Conservation (phyloP, 352 stramenopile species). For the Globisporangium heterothallicum region DNA sequence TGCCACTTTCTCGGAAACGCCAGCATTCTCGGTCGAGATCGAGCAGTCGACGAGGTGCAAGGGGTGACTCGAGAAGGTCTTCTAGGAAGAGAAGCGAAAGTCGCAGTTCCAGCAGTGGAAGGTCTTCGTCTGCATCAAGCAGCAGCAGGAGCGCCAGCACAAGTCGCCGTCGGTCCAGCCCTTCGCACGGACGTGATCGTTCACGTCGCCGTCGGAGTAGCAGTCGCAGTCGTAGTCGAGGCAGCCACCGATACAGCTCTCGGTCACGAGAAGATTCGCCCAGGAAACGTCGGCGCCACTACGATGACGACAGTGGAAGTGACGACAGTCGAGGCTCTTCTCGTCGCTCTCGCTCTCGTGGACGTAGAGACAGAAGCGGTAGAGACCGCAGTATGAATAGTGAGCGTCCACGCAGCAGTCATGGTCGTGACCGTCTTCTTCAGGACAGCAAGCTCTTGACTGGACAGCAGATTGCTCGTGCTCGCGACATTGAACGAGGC, state of each 20-base stretch:
- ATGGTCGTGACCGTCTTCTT: not conserved
- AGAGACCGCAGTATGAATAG: slow-evolving; percentile 1
- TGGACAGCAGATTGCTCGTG: slow-evolving; percentile 66
- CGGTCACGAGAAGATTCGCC: slow-evolving; percentile 13
- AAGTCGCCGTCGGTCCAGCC: slow-evolving; percentile 12
- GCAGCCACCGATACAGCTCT: slow-evolving; percentile 12
- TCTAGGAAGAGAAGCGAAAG: slow-evolving; percentile 9
- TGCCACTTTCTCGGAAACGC: slow-evolving; percentile 12
- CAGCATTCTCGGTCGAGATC: slow-evolving; percentile 18
- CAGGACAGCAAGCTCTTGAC: slow-evolving; percentile 33
- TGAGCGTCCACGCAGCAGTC: not conserved
- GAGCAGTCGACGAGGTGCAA: slow-evolving; percentile 7
- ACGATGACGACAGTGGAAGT: slow-evolving; percentile 10
- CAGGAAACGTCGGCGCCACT: slow-evolving; percentile 10
- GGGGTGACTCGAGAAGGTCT: slow-evolving; percentile 6
- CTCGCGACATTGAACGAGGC: slow-evolving; percentile 56
- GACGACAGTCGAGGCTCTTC: slow-evolving; percentile 2
- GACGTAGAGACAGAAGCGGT: not conserved
- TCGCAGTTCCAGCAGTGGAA: slow-evolving; percentile 22
- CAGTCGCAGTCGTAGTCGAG: slow-evolving; percentile 19
- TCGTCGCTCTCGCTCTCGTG: slow-evolving; percentile 8
- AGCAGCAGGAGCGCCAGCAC: slow-evolving; percentile 14
- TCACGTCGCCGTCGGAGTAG: slow-evolving; percentile 14
- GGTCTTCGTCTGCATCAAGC: not conserved
- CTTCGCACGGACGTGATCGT: not conserved